phyloP scores from a whole-genome alignment of 1,139 yeast genomes.

The Kurtzmaniella natalensis region DNA sequence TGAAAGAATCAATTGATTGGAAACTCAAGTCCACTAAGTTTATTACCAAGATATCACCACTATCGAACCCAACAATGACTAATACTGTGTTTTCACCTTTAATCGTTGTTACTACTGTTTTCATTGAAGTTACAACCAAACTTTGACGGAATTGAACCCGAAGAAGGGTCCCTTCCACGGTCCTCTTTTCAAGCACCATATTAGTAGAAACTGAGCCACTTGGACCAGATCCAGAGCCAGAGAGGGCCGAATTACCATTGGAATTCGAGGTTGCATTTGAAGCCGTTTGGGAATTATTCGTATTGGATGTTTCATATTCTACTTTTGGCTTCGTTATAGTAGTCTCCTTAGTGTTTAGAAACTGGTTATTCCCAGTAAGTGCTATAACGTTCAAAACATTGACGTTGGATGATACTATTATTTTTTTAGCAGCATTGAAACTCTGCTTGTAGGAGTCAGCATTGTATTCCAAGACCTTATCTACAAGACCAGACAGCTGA shows the following conservation, averaged over 20 bases:
- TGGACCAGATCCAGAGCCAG: too few relatives aligned
- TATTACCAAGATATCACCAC: slow-evolving; percentile 31
- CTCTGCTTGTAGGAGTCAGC: slow-evolving; percentile 19
- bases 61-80: slow-evolving; percentile 32
- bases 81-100: slow-evolving; percentile 6
- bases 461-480: slow-evolving; percentile 22
- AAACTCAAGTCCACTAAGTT: slow-evolving; percentile 25
- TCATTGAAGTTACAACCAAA: slow-evolving; percentile 26
- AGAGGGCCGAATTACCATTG: neutral
- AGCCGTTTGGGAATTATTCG: slow-evolving; percentile 1
- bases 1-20: slow-evolving; percentile 21
- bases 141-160: slow-evolving; percentile 26
- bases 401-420: slow-evolving; percentile 32
- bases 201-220: too few relatives aligned
- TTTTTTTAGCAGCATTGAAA: slow-evolving; percentile 17
- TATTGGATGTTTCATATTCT: slow-evolving; percentile 10
- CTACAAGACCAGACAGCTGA: slow-evolving; percentile 9
- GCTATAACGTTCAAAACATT: slow-evolving; percentile 36
- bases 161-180: slow-evolving; percentile 31
- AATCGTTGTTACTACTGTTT: slow-evolving; percentile 18
- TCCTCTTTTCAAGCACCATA: slow-evolving; percentile 15
- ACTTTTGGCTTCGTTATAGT: slow-evolving; percentile 18
- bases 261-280: neutral
- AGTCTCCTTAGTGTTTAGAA: slow-evolving; percentile 18
- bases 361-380: slow-evolving; percentile 22